Base-by-base conservation (phyloP, 2,329 filamentous ascomycete genomes). In the Trichophyton verrucosum region DNA sequence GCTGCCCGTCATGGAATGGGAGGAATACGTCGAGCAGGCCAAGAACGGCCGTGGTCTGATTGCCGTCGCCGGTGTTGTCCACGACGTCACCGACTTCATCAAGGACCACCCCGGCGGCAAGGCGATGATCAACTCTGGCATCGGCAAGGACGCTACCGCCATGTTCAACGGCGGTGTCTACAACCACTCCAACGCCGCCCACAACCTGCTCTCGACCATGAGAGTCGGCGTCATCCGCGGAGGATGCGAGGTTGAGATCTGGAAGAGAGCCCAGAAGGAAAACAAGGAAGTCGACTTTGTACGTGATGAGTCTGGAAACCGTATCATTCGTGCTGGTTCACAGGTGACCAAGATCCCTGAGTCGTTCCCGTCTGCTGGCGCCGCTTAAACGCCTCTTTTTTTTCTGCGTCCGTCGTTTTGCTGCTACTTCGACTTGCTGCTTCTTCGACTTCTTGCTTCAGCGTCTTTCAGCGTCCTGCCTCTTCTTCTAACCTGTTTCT, bases 101-200 rank as follows among this genome's bases (percentile, higher is more conserved):
- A 87, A 88, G 75, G 87, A 91, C 69, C 89, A 95, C 75, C 89
- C 89, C n/a, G 89, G 89, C 80, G 89, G 89, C 72, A 90, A 88
- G 80, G 87, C 88, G 47, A 86, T 95, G 77, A 94, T 95, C 77
- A 83, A 79, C 66, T 88, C 86, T 30, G 88, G 86, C 58, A 82
- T 95, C 61, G 89, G 89, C 73, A 94, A 94, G 79, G 89, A 95
- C 65, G 88, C 89, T 60, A 94, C 89, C 15, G 88, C 89, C 68
- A 89, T 91, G 76, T 95, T 95, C 83, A 95, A 95, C 75, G 89
- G 89, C 66, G 89, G 89, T 76, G 87, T 95, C 64, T 95, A 95
- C 79, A 83, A 87, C 73, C 89, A 95, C 80, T 90, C 86, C 73
- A 95, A 95, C 76, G 89, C 88, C 61, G 89, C 89, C 40, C 89